Conservation (phyloP, 345 rosid species). For the Citrus hindsii region DNA sequence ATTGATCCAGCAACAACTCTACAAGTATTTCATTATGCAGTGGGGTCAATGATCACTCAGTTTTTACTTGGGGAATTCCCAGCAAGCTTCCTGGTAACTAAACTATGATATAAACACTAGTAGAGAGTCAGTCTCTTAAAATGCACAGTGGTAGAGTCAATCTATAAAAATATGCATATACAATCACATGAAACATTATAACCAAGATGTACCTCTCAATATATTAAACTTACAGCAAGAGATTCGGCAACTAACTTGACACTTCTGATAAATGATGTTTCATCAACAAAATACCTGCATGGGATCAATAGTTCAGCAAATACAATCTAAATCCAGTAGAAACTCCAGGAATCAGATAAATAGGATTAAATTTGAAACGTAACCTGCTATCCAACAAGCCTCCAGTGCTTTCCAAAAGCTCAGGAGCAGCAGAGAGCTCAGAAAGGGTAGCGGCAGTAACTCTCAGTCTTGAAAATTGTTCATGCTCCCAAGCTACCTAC, state of each 20-base stretch:
- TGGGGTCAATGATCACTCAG: background rate
- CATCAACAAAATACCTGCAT: slow-evolving; percentile 66
- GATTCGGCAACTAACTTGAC: slow-evolving; percentile 90
- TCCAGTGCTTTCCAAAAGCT: slow-evolving; percentile 70
- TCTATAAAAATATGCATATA: background rate
- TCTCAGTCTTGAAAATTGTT: slow-evolving; percentile 93
- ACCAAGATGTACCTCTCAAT: background rate
- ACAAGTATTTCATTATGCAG: background rate
- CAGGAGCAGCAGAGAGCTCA: slow-evolving; percentile 70
- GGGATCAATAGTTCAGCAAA: slow-evolving; percentile 19
- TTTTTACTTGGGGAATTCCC: background rate
- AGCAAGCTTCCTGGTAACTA: background rate
- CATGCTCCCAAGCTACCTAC: slow-evolving; percentile 99
- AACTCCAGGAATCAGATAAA: background rate
- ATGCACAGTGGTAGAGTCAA: background rate
- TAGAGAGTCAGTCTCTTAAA: background rate
- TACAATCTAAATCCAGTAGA: background rate
- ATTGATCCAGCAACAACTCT: background rate
- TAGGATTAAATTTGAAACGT: slow-evolving; percentile 3
- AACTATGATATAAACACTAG: background rate
- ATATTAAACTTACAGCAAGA: slow-evolving; percentile 66
- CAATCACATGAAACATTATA: slow-evolving; percentile 6
- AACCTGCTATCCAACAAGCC: slow-evolving; percentile 84
- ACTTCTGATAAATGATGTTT: slow-evolving; percentile 60
- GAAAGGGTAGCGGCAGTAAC: slow-evolving; percentile 96